Percentiles rank a stretch among this genome's conserved stretches.
Evolutionary conservation across 2,329 filamentous ascomycete species (phyloP).

Genomic region (Trichoderma aggressivum): DNA sequence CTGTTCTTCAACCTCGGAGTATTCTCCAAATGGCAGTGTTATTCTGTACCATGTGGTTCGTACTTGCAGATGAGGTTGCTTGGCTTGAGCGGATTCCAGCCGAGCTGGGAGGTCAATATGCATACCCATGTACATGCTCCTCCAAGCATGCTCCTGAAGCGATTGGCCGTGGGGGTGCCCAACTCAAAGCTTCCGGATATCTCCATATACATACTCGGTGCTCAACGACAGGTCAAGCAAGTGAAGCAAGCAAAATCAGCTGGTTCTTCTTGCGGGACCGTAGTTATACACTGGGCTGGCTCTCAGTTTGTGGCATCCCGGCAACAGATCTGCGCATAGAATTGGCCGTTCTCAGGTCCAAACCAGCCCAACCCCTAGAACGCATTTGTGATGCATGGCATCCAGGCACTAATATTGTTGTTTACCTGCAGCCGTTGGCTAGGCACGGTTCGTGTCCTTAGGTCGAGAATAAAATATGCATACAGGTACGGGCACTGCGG

Average conservation of each 20-base stretch:
- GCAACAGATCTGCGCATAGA: not conserved
- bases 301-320: not conserved
- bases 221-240: not conserved
- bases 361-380: not conserved
- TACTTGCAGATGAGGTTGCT: not conserved
- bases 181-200: not conserved
- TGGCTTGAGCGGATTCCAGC: constrained; percentile 1
- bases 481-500: not conserved
- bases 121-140: not conserved
- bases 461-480: not conserved
- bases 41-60: not conserved
- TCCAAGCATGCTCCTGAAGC: not conserved
- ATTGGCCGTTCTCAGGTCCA: not conserved
- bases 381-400: not conserved
- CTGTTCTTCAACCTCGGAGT: not conserved
- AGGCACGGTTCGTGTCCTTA: not conserved
- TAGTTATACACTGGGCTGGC: not conserved
- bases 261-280: not conserved
- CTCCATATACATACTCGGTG: not conserved
- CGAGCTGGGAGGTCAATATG: not conserved
- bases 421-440: not conserved
- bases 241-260: not conserved
- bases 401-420: not conserved
- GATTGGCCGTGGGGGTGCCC: constrained; percentile 3
- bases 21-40: not conserved